These are phyloP conservation scores for Candida hispaniensis DNA, from an alignment of 805 yeast genomes.

Conservation along the genomic window DNA sequence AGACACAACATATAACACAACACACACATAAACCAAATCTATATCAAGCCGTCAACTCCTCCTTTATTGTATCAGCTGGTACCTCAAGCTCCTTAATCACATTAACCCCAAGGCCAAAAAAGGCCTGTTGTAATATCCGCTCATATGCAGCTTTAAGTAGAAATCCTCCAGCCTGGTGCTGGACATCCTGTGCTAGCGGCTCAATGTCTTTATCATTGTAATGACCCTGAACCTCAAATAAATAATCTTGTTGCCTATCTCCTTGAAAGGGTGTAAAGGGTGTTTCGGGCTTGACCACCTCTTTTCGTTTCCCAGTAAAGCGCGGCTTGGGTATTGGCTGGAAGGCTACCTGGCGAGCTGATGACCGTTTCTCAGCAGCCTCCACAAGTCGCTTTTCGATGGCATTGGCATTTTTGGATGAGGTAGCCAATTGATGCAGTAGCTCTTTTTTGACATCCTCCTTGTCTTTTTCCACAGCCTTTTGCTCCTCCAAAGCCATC, in stretches of 20 bases:
- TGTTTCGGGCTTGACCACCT: slow-evolving; percentile 27
- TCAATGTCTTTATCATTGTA: slow-evolving; percentile 59
- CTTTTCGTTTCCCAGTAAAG: slow-evolving; percentile 38
- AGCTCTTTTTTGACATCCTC: slow-evolving; percentile 45
- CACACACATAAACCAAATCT: no score
- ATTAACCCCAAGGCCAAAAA: slow-evolving; percentile 77
- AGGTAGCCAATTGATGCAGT: slow-evolving; percentile 41
- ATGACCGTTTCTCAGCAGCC: slow-evolving; percentile 49
- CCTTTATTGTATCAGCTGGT: slow-evolving; percentile 14
- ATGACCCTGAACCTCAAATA: slow-evolving; percentile 38
- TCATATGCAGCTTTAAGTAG: slow-evolving; percentile 56
- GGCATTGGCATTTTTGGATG: slow-evolving; percentile 35
- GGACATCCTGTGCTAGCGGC: slow-evolving; percentile 44
- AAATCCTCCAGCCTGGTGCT: slow-evolving; percentile 80
- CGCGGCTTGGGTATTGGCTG: slow-evolving; percentile 14
- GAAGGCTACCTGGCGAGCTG: slow-evolving; percentile 41
- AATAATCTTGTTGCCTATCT: slow-evolving; percentile 51
- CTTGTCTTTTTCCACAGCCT: slow-evolving; percentile 39
- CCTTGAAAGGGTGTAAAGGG: slow-evolving; percentile 96
- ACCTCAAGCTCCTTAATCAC: slow-evolving; percentile 52
- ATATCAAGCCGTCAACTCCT: slow-evolving; percentile 8
- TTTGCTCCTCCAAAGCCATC: slow-evolving; percentile 43
- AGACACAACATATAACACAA: no score
- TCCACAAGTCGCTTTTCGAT: slow-evolving; percentile 44
- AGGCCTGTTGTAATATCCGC: slow-evolving; percentile 77